Conservation (phyloP, 306 rosid genomes). For the Psophocarpus tetragonolobus region DNA sequence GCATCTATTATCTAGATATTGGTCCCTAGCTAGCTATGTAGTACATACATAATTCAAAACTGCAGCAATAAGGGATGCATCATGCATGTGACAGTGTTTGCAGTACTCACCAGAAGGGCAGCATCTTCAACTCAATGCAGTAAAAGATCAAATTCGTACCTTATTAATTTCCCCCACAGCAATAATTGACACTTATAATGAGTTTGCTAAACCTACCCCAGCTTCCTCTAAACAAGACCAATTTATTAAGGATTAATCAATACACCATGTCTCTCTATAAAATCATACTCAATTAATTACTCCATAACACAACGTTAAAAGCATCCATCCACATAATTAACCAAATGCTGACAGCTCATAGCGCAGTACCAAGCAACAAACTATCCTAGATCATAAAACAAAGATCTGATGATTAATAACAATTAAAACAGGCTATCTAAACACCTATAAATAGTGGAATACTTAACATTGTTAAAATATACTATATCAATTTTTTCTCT, state of each 20-base stretch:
- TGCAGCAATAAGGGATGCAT: conserved; percentile 49
- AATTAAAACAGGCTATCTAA: background rate
- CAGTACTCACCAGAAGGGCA: conserved; percentile 43
- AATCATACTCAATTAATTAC: background rate
- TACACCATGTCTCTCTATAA: background rate
- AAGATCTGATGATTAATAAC: conserved; percentile 5
- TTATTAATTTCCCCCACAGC: background rate
- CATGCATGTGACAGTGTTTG: conserved; percentile 45
- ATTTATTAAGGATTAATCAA: background rate
- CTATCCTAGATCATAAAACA: conserved; percentile 3
- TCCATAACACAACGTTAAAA: background rate
- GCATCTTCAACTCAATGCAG: conserved; percentile 44
- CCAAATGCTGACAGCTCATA: conserved; percentile 9
- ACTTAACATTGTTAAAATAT: background rate
- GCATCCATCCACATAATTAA: background rate
- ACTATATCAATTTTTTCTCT: conserved; percentile 26
- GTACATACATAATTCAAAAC: conserved; percentile 46
- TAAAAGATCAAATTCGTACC: conserved; percentile 31
- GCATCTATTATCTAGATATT: conserved; percentile 25
- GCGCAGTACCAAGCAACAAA: conserved; percentile 14
- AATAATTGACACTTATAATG: conserved; percentile 28
- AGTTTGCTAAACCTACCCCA: conserved; percentile 40
- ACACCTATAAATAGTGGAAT: conserved; percentile 9
- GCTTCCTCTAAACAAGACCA: background rate
- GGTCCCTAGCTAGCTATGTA: conserved; percentile 50